Conservation (phyloP, 2,329 filamentous ascomycete species). For the Claviceps capensis region DNA sequence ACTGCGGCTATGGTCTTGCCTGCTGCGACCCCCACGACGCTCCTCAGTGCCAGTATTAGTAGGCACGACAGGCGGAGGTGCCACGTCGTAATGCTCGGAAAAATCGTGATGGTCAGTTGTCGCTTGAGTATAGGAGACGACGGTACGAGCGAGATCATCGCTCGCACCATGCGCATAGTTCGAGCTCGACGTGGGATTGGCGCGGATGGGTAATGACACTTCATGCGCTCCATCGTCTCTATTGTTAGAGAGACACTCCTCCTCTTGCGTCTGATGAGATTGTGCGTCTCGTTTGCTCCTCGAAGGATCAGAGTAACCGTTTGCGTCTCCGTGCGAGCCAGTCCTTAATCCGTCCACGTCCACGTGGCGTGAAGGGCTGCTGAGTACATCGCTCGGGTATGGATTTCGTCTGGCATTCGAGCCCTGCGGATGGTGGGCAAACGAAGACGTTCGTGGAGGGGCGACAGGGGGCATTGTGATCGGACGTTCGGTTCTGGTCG, state of each 20-base stretch:
- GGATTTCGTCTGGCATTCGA: constrained; percentile 30
- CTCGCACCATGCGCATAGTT: constrained; percentile 61
- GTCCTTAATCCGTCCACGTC: constrained; percentile 22
- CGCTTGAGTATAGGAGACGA: constrained; percentile 34
- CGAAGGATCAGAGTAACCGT: constrained; percentile 15
- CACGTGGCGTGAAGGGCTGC: constrained; percentile 28
- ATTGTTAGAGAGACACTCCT: constrained; percentile 24
- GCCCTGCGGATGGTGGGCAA: constrained; percentile 33
- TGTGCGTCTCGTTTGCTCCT: constrained; percentile 17
- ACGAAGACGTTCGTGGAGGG: constrained; percentile 74
- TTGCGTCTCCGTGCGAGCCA: constrained; percentile 20
- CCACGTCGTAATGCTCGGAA: constrained; percentile 26
- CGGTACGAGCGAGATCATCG: constrained; percentile 62
- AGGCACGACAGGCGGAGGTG: constrained; percentile 29
- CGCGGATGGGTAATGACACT: constrained; percentile 31
- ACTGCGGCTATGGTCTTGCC: constrained; percentile 40
- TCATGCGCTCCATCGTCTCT: constrained; percentile 25
- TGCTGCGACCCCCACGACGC: constrained; percentile 37
- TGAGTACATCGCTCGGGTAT: constrained; percentile 30
- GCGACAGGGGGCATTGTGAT: constrained; percentile 51
- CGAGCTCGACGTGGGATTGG: constrained; percentile 29
- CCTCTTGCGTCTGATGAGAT: constrained; percentile 20
- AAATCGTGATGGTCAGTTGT: constrained; percentile 15
- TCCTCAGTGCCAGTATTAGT: constrained; percentile 31
- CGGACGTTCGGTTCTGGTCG: constrained; percentile 35